Base-by-base conservation (phyloP, 176 grass and related monocot species). In the Secale cereale region DNA sequence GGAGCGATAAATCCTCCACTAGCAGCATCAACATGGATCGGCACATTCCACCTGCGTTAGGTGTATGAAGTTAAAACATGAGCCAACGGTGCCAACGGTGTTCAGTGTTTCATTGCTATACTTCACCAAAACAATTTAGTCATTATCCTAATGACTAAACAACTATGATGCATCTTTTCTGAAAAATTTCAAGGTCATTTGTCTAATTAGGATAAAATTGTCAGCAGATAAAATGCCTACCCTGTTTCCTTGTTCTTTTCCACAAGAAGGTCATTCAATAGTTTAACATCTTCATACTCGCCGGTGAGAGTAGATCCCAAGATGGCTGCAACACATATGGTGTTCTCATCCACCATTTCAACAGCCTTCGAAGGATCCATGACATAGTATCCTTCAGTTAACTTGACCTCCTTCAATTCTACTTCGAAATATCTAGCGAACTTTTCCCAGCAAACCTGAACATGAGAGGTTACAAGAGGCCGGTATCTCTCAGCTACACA, bases 1-100 rank as follows among this genome's bases (percentile, higher is more conserved):
- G 92, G 92, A 8, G 92, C 92, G 43, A 94, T 91, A 70, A 94
- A 94, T 39, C 92, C 92, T 43, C 92, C 92, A 79, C 92, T 94
- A 2, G 92, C 92, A 64, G 92, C 92, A 84, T 94, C 92, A 25
- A 94, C 92, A 74, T 94, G 92, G 57, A 94, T 94, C 2, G 92
- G 89, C 31, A 87, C 88, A 74, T 94, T 71, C 89, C 83, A 94
- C 70, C 92, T 94, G 76, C 35, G 69, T 37, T 54, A 30, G 0
- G 9, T 32, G 59, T 29, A 61, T 8, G 25, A 45, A 2, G 5
- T 10, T 13, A 45, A 28, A 39, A 59, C 23, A 33, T 39, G 39
- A 26, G 77, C 20, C 7, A 65, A 12, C 8, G 57, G 7, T n/a
- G n/a, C n/a, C n/a, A n/a, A n/a, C n/a, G n/a, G n/a, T n/a, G n/a